These are phyloP conservation scores for Paecilomyces niveus DNA, from an alignment of 2,329 filamentous ascomycete genomes.

Conservation along the genomic window DNA sequence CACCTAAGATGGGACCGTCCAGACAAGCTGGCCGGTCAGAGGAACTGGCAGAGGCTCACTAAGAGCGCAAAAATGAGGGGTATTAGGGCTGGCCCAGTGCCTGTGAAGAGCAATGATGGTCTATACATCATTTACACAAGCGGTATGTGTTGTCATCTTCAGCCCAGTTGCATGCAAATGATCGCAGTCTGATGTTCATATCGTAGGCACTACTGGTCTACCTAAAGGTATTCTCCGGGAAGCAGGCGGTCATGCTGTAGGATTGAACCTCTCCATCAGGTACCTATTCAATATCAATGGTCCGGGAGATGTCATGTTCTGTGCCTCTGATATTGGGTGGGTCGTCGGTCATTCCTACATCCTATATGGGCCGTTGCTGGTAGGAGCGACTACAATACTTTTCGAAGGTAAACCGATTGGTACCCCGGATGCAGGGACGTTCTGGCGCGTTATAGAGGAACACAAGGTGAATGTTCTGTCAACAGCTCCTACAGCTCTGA, in stretches of 20 bases:
- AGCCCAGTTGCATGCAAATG: background rate
- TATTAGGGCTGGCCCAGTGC: conserved; percentile 65
- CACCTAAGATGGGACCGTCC: conserved; percentile 66
- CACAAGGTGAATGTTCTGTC: conserved; percentile 79
- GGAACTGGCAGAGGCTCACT: conserved; percentile 72
- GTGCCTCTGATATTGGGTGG: conserved; percentile 86
- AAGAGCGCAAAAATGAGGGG: conserved; percentile 62
- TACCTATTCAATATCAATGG: conserved; percentile 78
- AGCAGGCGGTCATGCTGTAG: conserved; percentile 80
- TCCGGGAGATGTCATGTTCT: conserved; percentile 75
- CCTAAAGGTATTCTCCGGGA: conserved; percentile 80
- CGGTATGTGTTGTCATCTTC: conserved; percentile 28
- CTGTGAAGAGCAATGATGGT: conserved; percentile 68
- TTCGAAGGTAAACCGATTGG: conserved; percentile 94
- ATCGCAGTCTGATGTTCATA: background rate
- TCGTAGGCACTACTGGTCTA: conserved; percentile 63
- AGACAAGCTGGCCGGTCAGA: conserved; percentile 59
- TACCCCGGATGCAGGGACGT: conserved; percentile 77
- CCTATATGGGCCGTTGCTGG: conserved; percentile 77
- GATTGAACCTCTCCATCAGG: conserved; percentile 71
- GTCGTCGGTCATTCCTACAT: conserved; percentile 84
- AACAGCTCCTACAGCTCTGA: conserved; percentile 79
- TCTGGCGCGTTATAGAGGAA: conserved; percentile 81
- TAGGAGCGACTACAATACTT: conserved; percentile 76
- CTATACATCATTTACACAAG: conserved; percentile 91